phyloP scores from a whole-genome alignment of 2,329 filamentous ascomycete genomes.

The Cladosporium oxysporum region DNA sequence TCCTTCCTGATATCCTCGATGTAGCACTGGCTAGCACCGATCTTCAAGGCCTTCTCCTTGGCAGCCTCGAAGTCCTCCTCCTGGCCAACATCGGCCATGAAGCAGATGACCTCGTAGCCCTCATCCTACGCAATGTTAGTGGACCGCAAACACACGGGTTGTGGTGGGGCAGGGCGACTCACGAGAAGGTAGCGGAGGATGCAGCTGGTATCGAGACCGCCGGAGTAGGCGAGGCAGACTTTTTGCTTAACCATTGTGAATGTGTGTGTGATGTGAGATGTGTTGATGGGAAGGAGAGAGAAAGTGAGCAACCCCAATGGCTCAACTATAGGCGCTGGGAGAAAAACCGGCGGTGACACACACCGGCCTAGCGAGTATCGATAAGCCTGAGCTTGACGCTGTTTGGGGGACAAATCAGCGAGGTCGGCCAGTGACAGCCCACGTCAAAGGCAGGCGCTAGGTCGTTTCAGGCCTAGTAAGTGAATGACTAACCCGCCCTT shows the following conservation, averaged over 20 bases:
- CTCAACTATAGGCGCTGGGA: conserved; percentile 5
- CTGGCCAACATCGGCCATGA: conserved; percentile 65
- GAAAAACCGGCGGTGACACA: conserved; percentile 16
- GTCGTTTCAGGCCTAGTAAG: neutral
- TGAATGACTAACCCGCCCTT: neutral
- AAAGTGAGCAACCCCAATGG: conserved; percentile 1
- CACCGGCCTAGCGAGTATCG: conserved; percentile 4
- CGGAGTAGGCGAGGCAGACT: conserved; percentile 54
- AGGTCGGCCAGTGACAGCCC: neutral
- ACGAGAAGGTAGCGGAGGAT: conserved; percentile 50
- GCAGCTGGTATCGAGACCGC: conserved; percentile 62
- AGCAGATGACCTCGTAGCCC: conserved; percentile 65
- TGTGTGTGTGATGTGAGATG: conserved; percentile 15
- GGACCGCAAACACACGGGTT: neutral
- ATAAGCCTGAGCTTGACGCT: neutral
- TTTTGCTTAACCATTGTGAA: conserved; percentile 44
- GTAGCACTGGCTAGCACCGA: conserved; percentile 67
- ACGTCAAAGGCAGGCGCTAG: neutral
- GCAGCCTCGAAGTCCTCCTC: conserved; percentile 72
- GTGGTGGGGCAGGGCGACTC: conserved; percentile 22
- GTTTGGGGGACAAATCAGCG: neutral
- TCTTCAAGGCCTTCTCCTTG: conserved; percentile 69
- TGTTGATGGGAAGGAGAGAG: neutral
- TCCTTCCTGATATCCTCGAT: conserved; percentile 63
- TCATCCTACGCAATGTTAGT: conserved; percentile 45